A percentile compares a stretch with the other conserved stretches of the same genome.
These are phyloP conservation scores for Vigna angularis DNA, from an alignment of 306 rosid species.

Conservation along the genomic window DNA sequence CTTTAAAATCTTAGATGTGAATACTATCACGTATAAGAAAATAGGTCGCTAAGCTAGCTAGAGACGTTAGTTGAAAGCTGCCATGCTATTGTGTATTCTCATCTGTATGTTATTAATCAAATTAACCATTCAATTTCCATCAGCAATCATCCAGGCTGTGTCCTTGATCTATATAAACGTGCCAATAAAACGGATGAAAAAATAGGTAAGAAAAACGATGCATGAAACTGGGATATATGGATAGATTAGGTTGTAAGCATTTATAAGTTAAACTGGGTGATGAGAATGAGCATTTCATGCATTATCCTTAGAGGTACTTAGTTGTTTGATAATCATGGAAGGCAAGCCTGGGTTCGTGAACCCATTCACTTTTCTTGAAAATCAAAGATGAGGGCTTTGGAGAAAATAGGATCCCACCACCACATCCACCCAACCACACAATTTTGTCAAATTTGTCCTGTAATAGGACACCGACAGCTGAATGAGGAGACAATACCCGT, in stretches of 20 bases:
- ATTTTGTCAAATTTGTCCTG: slow-evolving; percentile 47
- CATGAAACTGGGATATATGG: slow-evolving; percentile 12
- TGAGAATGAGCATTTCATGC: not conserved
- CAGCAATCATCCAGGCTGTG: not conserved
- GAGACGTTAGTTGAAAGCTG: slow-evolving; percentile 33
- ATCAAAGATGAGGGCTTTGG: slow-evolving; percentile 39
- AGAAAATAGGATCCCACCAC: slow-evolving; percentile 42
- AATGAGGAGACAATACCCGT: slow-evolving; percentile 46
- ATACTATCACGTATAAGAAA: slow-evolving; percentile 29
- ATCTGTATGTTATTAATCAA: not conserved
- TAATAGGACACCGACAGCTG: slow-evolving; percentile 48
- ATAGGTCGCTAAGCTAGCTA: slow-evolving; percentile 14
- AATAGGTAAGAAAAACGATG: not conserved
- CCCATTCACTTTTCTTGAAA: slow-evolving; percentile 33
- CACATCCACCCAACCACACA: slow-evolving; percentile 39
- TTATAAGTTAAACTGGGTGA: not conserved
- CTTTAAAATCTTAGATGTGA: slow-evolving; percentile 38
- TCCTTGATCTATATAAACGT: not conserved
- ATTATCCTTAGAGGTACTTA: slow-evolving; percentile 19
- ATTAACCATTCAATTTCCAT: slow-evolving; percentile 32
- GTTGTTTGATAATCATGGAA: slow-evolving; percentile 35
- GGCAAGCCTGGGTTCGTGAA: slow-evolving; percentile 38
- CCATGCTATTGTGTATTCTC: slow-evolving; percentile 5
- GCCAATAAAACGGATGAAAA: not conserved
- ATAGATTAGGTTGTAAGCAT: not conserved